These are phyloP conservation scores for Phytophthora cajani DNA, from an alignment of 352 stramenopile species.

Conservation along the genomic window DNA sequence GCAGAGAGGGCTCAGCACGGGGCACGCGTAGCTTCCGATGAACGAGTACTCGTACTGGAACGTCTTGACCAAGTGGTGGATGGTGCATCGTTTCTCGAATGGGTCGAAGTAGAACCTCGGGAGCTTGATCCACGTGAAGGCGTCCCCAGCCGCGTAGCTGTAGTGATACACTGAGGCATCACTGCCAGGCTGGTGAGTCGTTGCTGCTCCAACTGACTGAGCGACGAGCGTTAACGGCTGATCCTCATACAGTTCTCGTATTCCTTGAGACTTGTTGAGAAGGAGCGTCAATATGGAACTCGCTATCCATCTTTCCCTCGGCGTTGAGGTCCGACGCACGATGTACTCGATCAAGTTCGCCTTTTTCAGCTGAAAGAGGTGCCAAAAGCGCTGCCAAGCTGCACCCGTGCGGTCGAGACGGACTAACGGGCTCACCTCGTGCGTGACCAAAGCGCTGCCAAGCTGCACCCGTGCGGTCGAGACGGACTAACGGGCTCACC, in stretches of 20 bases:
- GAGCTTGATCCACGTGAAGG: constrained; percentile 70
- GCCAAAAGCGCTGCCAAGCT: constrained; percentile 60
- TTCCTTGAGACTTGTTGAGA: constrained; percentile 51
- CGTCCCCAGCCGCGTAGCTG: constrained; percentile 53
- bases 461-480: constrained; percentile 42
- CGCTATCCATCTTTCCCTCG: constrained; percentile 44
- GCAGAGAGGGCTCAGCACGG: constrained; percentile 65
- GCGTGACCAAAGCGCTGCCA: constrained; percentile 76
- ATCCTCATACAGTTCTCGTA: constrained; percentile 62
- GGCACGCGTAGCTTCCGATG: constrained; percentile 45
- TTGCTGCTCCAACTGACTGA: constrained; percentile 17
- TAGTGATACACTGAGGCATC: constrained; percentile 45
- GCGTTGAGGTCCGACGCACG: constrained; percentile 29
- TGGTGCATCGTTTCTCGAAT: constrained; percentile 57
- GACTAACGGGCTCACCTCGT: constrained; percentile 52
- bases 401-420: constrained; percentile 42
- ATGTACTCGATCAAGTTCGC: constrained; percentile 54
- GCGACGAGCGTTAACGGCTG: constrained; percentile 24
- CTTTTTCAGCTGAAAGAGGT: constrained; percentile 53
- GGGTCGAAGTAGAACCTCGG: constrained; percentile 69
- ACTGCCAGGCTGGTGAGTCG: constrained; percentile 21
- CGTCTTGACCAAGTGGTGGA: constrained; percentile 67
- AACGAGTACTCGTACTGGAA: constrained; percentile 76
- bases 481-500: constrained; percentile 43
- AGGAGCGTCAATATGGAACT: constrained; percentile 58